phyloP scores from a whole-genome alignment of 495 filamentous ascomycete genomes.

The Penicillium roqueforti region DNA sequence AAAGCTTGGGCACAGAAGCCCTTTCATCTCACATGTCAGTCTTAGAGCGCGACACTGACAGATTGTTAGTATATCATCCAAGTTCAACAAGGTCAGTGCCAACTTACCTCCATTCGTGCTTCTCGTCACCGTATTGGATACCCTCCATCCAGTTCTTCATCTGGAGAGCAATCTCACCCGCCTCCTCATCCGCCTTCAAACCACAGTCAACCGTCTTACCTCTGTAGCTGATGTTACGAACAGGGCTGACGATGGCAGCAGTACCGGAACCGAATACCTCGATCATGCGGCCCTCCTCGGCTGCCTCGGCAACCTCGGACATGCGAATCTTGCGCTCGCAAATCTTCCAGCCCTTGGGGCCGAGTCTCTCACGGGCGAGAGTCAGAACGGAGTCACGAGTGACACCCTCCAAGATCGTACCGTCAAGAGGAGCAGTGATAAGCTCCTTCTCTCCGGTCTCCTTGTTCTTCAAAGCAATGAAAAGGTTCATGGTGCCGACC shows the following conservation, averaged over 20 bases:
- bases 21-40: neutral
- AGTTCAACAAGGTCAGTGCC: neutral
- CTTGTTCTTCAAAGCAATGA: slow-evolving; percentile 74
- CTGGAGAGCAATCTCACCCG: slow-evolving; percentile 72
- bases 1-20: slow-evolving; percentile 3
- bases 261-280: slow-evolving; percentile 95
- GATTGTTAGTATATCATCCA: slow-evolving; percentile 14
- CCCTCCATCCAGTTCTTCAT: slow-evolving; percentile 97
- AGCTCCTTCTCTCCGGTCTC: slow-evolving; percentile 84
- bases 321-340: slow-evolving; percentile 88
- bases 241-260: slow-evolving; percentile 69
- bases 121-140: slow-evolving; percentile 90
- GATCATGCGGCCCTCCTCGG: slow-evolving; percentile 76
- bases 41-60: slow-evolving; percentile 30
- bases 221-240: slow-evolving; percentile 81
- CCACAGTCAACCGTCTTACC: slow-evolving; percentile 75
- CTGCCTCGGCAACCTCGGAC: slow-evolving; percentile 71
- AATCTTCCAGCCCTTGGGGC: slow-evolving; percentile 81
- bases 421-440: slow-evolving; percentile 87
- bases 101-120: slow-evolving; percentile 73
- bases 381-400: slow-evolving; percentile 81
- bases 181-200: slow-evolving; percentile 71
- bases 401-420: slow-evolving; percentile 94
- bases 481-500: slow-evolving; percentile 98
- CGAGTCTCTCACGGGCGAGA: slow-evolving; percentile 77